Conservation (phyloP, 169 alveolate species). For the Plasmodium coatneyi region DNA sequence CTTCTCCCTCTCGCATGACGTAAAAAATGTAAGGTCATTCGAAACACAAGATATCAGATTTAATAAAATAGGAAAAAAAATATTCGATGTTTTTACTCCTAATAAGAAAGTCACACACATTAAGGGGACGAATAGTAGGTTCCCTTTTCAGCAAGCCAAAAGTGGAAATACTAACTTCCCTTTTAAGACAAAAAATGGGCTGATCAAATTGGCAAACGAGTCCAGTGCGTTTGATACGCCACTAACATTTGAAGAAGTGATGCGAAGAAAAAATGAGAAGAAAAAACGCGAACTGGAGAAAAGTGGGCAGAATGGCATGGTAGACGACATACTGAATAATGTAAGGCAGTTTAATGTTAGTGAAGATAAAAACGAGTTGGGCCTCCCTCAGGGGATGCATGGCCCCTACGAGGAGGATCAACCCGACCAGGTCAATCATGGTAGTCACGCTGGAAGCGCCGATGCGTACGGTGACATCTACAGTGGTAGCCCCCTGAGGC, state of each 20-base stretch:
- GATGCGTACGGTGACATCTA: background rate
- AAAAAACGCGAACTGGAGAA: conserved; percentile 34
- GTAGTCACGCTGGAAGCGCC: background rate
- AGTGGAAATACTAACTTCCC: conserved; percentile 10
- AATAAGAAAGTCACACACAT: conserved; percentile 26
- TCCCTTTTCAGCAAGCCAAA: conserved; percentile 29
- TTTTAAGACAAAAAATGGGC: conserved; percentile 21
- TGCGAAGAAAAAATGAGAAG: conserved; percentile 75
- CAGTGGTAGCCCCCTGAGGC: background rate
- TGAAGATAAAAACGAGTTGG: background rate
- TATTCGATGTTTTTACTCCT: conserved; percentile 31
- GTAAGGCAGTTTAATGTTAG: background rate
- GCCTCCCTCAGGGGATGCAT: background rate
- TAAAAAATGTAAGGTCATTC: conserved; percentile 42
- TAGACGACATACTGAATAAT: background rate
- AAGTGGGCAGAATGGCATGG: background rate
- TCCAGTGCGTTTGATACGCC: conserved; percentile 66
- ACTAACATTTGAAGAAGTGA: conserved; percentile 69
- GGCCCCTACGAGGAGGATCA: background rate
- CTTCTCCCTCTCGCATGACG: conserved; percentile 15
- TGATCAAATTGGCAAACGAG: conserved; percentile 6
- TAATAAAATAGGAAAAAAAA: conserved; percentile 60
- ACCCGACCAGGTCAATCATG: background rate
- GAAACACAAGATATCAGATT: conserved; percentile 50
- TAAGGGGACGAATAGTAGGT: conserved; percentile 15